Evolutionary conservation across 495 filamentous ascomycete species (phyloP).

Genomic region (Rhizodiscina lignyota): DNA sequence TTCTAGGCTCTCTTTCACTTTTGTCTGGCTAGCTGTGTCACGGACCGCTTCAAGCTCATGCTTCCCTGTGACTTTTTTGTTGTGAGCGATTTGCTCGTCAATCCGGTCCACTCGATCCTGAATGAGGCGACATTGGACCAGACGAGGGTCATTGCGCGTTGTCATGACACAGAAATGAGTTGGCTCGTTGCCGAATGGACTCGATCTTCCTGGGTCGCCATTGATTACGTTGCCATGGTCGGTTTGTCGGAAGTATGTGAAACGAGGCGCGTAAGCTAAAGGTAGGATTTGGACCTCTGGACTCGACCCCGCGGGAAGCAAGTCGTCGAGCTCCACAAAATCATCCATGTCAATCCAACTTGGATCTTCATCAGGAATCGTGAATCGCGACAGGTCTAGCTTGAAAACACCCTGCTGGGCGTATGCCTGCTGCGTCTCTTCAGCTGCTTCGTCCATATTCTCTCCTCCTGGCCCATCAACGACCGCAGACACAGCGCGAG

Average conservation of each 20-base stretch:
- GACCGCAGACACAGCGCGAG: constrained; percentile 82
- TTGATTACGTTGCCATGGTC: constrained; percentile 60
- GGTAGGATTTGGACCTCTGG: constrained; percentile 89
- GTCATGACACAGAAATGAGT: constrained; percentile 95
- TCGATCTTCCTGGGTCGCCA: constrained; percentile 52
- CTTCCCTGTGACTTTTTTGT: constrained; percentile 32
- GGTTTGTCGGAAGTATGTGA: constrained; percentile 97
- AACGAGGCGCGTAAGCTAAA: constrained; percentile 76
- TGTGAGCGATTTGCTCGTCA: constrained; percentile 55
- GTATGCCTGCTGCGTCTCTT: constrained; percentile 38
- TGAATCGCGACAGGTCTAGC: constrained; percentile 74
- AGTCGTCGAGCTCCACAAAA: constrained; percentile 95
- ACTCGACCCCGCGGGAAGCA: constrained; percentile 75
- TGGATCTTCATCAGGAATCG: constrained; percentile 83
- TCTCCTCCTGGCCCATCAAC: constrained; percentile 64
- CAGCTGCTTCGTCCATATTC: constrained; percentile 48
- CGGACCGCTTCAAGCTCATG: constrained; percentile 23
- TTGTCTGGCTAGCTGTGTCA: constrained; percentile 28
- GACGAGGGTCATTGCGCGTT: constrained; percentile 72
- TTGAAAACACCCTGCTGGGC: constrained; percentile 32
- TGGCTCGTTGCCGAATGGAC: constrained; percentile 77
- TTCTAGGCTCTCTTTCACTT: constrained; percentile 46
- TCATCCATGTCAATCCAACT: constrained; percentile 99
- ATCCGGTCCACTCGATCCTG: constrained; percentile 63
- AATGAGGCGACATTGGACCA: constrained; percentile 76